Evolutionary conservation across 2,329 filamentous ascomycete species (phyloP), one percentile per base, ranked within the genome.

Genomic region (Ciborinia camelliae): DNA sequence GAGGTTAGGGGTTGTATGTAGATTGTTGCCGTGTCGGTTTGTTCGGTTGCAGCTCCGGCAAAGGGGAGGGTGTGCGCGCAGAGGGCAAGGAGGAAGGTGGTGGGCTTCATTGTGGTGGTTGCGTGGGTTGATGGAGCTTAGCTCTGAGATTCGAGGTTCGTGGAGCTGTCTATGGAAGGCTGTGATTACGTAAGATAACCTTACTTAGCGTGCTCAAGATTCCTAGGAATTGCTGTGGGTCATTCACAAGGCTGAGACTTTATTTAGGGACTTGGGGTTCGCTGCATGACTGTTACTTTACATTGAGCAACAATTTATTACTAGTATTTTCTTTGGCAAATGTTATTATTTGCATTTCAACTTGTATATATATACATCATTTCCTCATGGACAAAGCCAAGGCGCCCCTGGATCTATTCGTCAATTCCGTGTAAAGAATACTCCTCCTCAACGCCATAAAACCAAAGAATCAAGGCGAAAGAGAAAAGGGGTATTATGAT

Each of bases 41-140:
- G 79, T 50, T 75, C 73, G 55, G 78, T 76, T 50, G 77, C 70
- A 65, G 26, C 23, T 30, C 79, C 77, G 45, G 70, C 71, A 66
- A 77, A 78, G 51, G 80, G 70, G 43, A 78, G 72, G 20, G 78
- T 76, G 18, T 72, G 64, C 15, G 70, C 71, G 58, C 67, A 72
- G 53, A 78, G 68, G 66, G 78, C 78, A 68, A 78, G 75, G n/a
- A 84, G 73, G 58, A 78, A 74, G 35, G 79, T 75, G 54, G 82
- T 53, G 45, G 82, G 68, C 67, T 67, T 74, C 75, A 66, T 72
- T 62, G 45, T 60, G 15, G 43, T 60, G 28, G 45, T 51, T 23
- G 39, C 18, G 37, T 30, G 30, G 7, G 8, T 55, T 35, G 23
- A 45, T 55, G 20, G 50, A 63, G 48, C 48, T 20, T n/a, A 59